A percentile compares a stretch with the other conserved stretches of the same genome.
Conservation (phyloP, 306 rosid species). For the Cucurbita ficifolia region DNA sequence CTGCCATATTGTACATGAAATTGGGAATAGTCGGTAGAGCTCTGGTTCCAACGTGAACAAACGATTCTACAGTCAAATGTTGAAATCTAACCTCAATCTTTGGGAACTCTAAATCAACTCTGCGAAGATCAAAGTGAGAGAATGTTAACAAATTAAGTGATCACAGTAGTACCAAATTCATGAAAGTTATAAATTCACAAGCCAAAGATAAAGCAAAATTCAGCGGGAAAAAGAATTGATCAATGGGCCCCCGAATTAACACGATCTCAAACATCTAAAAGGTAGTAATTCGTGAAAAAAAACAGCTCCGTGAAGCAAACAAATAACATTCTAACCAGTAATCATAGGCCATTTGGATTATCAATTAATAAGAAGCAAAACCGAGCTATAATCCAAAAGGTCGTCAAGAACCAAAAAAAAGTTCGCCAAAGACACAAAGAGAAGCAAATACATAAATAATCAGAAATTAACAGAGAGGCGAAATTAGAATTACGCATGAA, state of each 20-base stretch:
- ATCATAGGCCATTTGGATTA: not conserved
- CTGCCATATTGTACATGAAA: constrained; percentile 67
- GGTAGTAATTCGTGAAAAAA: not conserved
- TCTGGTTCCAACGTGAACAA: constrained; percentile 86
- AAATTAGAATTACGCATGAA: constrained; percentile 45
- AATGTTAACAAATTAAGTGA: not conserved
- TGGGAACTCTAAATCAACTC: constrained; percentile 75
- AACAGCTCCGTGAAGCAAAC: not conserved
- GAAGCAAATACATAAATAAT: not conserved
- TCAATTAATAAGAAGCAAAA: not conserved
- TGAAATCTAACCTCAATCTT: constrained; percentile 89
- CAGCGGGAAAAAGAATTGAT: not conserved
- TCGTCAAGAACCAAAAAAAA: not conserved
- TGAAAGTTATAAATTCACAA: not conserved
- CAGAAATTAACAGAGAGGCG: not conserved
- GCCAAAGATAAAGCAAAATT: not conserved
- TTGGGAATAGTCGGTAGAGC: constrained; percentile 94
- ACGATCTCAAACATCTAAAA: not conserved
- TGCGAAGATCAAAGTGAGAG: constrained; percentile 16
- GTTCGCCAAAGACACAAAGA: not conserved
- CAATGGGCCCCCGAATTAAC: not conserved
- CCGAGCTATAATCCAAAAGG: not conserved
- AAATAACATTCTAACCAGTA: not conserved
- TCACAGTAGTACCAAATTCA: not conserved
- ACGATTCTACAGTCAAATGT: constrained; percentile 63